Evolutionary conservation across 352 stramenopile species (phyloP).

Genomic region (Phytophthora aleatoria): DNA sequence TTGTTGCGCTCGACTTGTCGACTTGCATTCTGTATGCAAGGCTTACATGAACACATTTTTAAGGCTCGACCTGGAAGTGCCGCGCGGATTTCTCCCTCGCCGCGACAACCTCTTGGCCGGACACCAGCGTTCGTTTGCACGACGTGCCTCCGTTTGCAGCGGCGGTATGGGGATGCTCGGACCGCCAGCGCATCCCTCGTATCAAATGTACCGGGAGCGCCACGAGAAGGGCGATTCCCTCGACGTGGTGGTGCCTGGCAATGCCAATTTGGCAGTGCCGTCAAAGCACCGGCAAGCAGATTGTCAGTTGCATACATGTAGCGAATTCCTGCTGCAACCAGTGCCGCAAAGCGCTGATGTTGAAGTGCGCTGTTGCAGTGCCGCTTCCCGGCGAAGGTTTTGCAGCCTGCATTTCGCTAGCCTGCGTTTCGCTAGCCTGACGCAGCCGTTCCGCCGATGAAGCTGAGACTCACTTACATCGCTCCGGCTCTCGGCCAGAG

Average conservation of each 20-base stretch:
- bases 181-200: conserved; percentile 11
- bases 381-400: neutral
- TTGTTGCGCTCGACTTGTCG: neutral
- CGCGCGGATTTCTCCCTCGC: neutral
- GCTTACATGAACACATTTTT: conserved; percentile 5
- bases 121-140: conserved; percentile 12
- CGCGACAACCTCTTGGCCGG: conserved; percentile 11
- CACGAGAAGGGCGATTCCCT: conserved; percentile 19
- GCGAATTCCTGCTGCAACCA: conserved; percentile 2
- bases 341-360: conserved; percentile 26
- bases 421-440: conserved; percentile 16
- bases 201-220: conserved; percentile 16
- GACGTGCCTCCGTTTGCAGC: conserved; percentile 7
- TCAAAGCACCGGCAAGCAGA: conserved; percentile 20
- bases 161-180: conserved; percentile 22
- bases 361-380: conserved; percentile 6
- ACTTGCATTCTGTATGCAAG: conserved; percentile 11
- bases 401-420: neutral
- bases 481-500: conserved; percentile 27
- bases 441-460: conserved; percentile 23
- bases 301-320: neutral
- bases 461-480: conserved; percentile 5
- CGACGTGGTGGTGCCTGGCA: conserved; percentile 3
- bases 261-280: neutral
- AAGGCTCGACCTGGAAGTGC: conserved; percentile 14